These are phyloP conservation scores for Elsinoe ampelina DNA, from an alignment of 2,329 filamentous ascomycete species.

Conservation along the genomic window DNA sequence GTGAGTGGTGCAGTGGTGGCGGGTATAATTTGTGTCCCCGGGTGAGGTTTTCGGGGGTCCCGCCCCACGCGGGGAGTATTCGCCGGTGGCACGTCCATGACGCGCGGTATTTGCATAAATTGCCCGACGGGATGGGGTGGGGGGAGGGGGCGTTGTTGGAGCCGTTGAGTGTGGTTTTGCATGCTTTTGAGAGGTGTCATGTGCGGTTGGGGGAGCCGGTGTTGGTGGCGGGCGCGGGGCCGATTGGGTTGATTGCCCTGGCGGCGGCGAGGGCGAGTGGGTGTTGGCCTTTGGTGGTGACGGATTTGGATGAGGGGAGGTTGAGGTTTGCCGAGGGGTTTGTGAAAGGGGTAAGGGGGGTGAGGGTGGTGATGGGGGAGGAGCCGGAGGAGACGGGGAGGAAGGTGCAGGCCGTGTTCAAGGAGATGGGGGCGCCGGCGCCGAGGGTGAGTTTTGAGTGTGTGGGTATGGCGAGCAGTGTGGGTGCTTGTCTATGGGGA, in stretches of 20 bases:
- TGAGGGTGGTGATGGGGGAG: conserved; percentile 20
- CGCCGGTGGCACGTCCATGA: conserved; percentile 78
- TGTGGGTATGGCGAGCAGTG: conserved; percentile 28
- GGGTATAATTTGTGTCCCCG: conserved; percentile 77
- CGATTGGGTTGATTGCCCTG: conserved; percentile 52
- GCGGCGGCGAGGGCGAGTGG: conserved; percentile 52
- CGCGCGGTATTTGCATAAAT: conserved; percentile 71
- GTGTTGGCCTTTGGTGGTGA: conserved; percentile 67
- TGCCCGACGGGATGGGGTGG: conserved; percentile 64
- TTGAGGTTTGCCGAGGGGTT: conserved; percentile 69
- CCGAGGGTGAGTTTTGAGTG: conserved; percentile 28
- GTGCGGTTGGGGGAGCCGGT: conserved; percentile 28
- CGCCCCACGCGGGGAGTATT: conserved; percentile 78
- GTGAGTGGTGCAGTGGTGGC: conserved; percentile 47
- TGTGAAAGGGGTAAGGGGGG: conserved; percentile 30
- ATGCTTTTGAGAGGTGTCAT: conserved; percentile 33
- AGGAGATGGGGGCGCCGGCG: conserved; percentile 18
- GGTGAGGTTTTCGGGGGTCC: conserved; percentile 85
- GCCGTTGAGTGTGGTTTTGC: conserved; percentile 40
- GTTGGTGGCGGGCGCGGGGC: conserved; percentile 53
- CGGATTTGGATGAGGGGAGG: conserved; percentile 73
- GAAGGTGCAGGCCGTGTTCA: conserved; percentile 21
- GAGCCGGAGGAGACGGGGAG: conserved; percentile 21
- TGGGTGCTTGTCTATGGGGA: conserved; percentile 23
- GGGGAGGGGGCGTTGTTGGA: conserved; percentile 86